Conservation (phyloP, 2,329 filamentous ascomycete genomes). For the Epichloe hybrida region DNA sequence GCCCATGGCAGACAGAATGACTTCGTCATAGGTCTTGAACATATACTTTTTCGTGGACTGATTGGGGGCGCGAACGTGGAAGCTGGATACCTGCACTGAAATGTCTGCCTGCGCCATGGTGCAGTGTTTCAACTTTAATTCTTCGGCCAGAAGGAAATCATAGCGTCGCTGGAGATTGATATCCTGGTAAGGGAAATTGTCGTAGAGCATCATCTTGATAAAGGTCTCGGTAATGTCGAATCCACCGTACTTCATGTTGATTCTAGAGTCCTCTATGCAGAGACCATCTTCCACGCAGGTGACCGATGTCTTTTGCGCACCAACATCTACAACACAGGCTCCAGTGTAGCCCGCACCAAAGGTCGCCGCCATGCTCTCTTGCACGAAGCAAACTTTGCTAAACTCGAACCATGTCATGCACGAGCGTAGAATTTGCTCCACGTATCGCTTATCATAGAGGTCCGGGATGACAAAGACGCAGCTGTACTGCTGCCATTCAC, state of each 20-base stretch:
- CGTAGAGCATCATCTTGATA: conserved; percentile 94
- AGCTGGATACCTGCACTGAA: conserved; percentile 76
- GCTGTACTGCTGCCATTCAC: conserved; percentile 79
- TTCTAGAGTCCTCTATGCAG: conserved; percentile 82
- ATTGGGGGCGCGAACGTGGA: conserved; percentile 77
- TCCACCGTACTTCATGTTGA: conserved; percentile 91
- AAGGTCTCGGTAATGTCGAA: conserved; percentile 89
- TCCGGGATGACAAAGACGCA: conserved; percentile 97
- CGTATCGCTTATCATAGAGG: conserved; percentile 87
- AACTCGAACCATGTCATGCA: conserved; percentile 86
- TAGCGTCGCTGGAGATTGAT: conserved; percentile 85
- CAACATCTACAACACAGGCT: conserved; percentile 89
- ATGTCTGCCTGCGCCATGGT: conserved; percentile 85
- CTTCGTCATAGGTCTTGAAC: conserved; percentile 96
- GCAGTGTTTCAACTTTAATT: conserved; percentile 86
- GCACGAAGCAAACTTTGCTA: conserved; percentile 79
- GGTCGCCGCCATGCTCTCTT: conserved; percentile 87
- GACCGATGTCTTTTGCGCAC: conserved; percentile 87
- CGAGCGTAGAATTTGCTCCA: conserved; percentile 71
- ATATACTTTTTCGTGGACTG: conserved; percentile 85
- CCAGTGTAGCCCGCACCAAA: conserved; percentile 93
- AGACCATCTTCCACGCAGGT: conserved; percentile 96
- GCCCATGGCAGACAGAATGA: conserved; percentile 89
- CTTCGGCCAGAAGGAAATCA: conserved; percentile 86
- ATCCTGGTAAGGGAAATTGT: conserved; percentile 88